phyloP scores from a whole-genome alignment of 768 basidiomycete species.

The Fomitopsis pulvina region DNA sequence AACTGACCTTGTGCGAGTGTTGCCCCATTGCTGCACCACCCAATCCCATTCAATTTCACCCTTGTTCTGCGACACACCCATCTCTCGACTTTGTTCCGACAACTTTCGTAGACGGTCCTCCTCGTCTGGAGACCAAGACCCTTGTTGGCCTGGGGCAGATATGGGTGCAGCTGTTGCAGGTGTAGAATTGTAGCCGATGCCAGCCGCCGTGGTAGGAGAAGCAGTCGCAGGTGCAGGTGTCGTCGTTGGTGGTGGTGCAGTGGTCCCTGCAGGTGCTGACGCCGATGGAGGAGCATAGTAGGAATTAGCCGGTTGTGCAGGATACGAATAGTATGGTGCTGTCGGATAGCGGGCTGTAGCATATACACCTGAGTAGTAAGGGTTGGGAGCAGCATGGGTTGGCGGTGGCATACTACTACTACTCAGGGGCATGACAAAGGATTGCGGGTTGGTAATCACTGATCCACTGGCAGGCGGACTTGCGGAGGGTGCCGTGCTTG shows the following conservation, averaged over 20 bases:
- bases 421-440: slow-evolving; percentile 67
- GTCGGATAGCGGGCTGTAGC: slow-evolving; percentile 47
- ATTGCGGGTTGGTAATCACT: slow-evolving; percentile 64
- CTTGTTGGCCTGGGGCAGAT: slow-evolving; percentile 41
- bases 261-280: slow-evolving; percentile 1
- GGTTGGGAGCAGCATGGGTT: slow-evolving; percentile 27
- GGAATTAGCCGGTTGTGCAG: slow-evolving; percentile 20
- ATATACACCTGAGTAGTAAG: slow-evolving; percentile 35
- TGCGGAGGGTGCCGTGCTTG: slow-evolving; percentile 18
- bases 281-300: slow-evolving; percentile 18
- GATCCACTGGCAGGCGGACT: slow-evolving; percentile 31
- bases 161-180: slow-evolving; percentile 19
- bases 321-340: slow-evolving; percentile 57
- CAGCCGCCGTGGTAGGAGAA: slow-evolving; percentile 15
- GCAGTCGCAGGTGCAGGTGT: slow-evolving; percentile 9
- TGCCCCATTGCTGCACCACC: slow-evolving; percentile 68
- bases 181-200: slow-evolving; percentile 15
- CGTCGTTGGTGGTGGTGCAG: slow-evolving; percentile 22
- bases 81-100: slow-evolving; percentile 56
- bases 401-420: slow-evolving; percentile 35
- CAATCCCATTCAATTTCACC: slow-evolving; percentile 79
- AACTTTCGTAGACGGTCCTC: slow-evolving; percentile 59
- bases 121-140: slow-evolving; percentile 77
- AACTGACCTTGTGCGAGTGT: slow-evolving; percentile 60
- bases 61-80: slow-evolving; percentile 29